Percentiles rank a stretch among this genome's conserved stretches.
These are phyloP conservation scores for Beta vulgaris DNA, from an alignment of 148 eudicot genomes.

Conservation along the genomic window DNA sequence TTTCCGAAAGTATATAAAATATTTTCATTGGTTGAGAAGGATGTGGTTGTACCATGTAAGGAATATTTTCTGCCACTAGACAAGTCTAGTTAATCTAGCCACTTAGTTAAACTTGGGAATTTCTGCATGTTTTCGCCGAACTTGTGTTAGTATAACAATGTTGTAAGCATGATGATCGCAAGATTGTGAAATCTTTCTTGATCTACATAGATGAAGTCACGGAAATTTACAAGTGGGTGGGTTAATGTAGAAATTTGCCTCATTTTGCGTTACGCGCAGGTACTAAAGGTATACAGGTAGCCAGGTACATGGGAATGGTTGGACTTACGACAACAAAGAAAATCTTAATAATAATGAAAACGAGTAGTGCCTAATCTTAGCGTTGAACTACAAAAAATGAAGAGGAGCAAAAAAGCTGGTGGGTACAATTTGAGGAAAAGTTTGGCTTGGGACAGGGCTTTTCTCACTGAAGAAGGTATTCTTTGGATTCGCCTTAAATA, in stretches of 20 bases:
- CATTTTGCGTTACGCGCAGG: slow-evolving; percentile 31
- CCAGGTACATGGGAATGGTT: slow-evolving; percentile 27
- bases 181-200: neutral
- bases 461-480: slow-evolving; percentile 89
- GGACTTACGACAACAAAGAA: slow-evolving; percentile 58
- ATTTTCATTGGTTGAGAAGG: too few relatives aligned
- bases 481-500: slow-evolving; percentile 12
- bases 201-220: neutral
- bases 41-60: too few relatives aligned
- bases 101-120: too few relatives aligned
- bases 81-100: too few relatives aligned
- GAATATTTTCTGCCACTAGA: too few relatives aligned
- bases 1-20: too few relatives aligned
- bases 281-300: slow-evolving; percentile 19
- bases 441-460: slow-evolving; percentile 96
- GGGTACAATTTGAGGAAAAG: slow-evolving; percentile 83
- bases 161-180: neutral
- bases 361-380: slow-evolving; percentile 41
- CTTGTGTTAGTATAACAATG: neutral
- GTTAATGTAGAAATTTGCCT: neutral
- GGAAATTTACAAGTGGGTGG: neutral
- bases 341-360: slow-evolving; percentile 38
- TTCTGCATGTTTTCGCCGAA: too few relatives aligned
- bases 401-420: slow-evolving; percentile 62
- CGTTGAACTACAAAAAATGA: slow-evolving; percentile 74